These are phyloP conservation scores for Corylus americana DNA, from an alignment of 306 rosid species.

Conservation along the genomic window DNA sequence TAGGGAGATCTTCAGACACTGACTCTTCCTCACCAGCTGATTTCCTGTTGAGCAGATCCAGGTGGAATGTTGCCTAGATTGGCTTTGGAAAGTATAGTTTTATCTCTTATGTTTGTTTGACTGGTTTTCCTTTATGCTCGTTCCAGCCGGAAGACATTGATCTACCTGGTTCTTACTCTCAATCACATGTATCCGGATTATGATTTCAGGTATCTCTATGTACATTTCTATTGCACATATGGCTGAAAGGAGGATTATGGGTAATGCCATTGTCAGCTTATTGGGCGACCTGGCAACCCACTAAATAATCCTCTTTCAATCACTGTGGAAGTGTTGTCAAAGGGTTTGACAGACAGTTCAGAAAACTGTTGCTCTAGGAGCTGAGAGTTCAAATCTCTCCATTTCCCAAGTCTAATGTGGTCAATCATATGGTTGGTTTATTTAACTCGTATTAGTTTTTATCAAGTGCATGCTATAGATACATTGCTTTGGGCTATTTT, in stretches of 20 bases:
- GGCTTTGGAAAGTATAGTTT: constrained; percentile 30
- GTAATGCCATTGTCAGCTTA: constrained; percentile 98
- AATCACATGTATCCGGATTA: constrained; percentile 94
- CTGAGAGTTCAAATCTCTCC: constrained; percentile 99
- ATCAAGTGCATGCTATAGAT: constrained; percentile 18
- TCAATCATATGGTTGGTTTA: constrained; percentile 35
- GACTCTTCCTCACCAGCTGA: constrained; percentile 79
- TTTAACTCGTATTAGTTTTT: not conserved
- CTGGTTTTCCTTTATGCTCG: constrained; percentile 28
- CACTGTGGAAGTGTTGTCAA: constrained; percentile 97
- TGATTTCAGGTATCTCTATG: constrained; percentile 84
- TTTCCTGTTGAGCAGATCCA: constrained; percentile 59
- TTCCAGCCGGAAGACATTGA: constrained; percentile 94
- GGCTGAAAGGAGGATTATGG: constrained; percentile 78
- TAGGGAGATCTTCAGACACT: constrained; percentile 75
- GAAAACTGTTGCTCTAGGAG: constrained; percentile 90
- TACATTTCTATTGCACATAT: constrained; percentile 6
- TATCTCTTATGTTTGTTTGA: constrained; percentile 32
- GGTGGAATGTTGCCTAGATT: constrained; percentile 51
- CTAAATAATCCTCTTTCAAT: constrained; percentile 69
- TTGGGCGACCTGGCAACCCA: constrained; percentile 97
- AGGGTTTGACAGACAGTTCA: constrained; percentile 98
- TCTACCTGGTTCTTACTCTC: constrained; percentile 88
- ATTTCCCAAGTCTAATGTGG: constrained; percentile 72
- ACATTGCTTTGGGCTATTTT: constrained; percentile 7